Percentiles rank a stretch among this genome's conserved stretches.
Evolutionary conservation across 202 grass and related monocot genomes (phyloP).

Genomic region (Panicum virgatum): DNA sequence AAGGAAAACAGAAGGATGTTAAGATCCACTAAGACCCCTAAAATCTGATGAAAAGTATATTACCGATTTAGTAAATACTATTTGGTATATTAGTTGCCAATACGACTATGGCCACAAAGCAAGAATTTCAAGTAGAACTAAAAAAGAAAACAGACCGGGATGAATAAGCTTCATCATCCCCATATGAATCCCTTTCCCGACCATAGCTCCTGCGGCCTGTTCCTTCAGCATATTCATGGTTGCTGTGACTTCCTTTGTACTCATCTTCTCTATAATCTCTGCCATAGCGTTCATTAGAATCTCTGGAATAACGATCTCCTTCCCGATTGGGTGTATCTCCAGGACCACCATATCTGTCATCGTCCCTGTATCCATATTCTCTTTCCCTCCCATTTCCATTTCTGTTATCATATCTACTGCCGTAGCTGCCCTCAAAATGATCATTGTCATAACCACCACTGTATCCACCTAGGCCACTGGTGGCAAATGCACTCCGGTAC

Average conservation of each 20-base stretch:
- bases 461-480: slow-evolving; percentile 67
- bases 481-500: slow-evolving; percentile 68
- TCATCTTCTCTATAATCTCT: slow-evolving; percentile 83
- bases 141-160: slow-evolving; percentile 57
- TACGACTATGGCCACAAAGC: background rate
- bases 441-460: slow-evolving; percentile 78
- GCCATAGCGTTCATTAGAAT: slow-evolving; percentile 75
- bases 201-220: slow-evolving; percentile 74
- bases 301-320: slow-evolving; percentile 82
- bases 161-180: slow-evolving; percentile 83
- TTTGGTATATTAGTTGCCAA: slow-evolving; percentile 3
- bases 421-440: slow-evolving; percentile 56
- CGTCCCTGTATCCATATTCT: slow-evolving; percentile 79
- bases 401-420: slow-evolving; percentile 69
- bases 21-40: slow-evolving; percentile 16
- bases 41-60: background rate
- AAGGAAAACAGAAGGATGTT: slow-evolving; percentile 31
- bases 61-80: slow-evolving; percentile 4
- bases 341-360: slow-evolving; percentile 75
- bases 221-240: slow-evolving; percentile 72
- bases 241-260: slow-evolving; percentile 60
- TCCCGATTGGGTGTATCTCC: slow-evolving; percentile 72
- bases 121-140: slow-evolving; percentile 26
- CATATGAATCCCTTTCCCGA: slow-evolving; percentile 60
- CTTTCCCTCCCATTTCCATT: slow-evolving; percentile 86